Evolutionary conservation across 2,329 filamentous ascomycete genomes (phyloP).

Genomic region (Aspergillus sp.): DNA sequence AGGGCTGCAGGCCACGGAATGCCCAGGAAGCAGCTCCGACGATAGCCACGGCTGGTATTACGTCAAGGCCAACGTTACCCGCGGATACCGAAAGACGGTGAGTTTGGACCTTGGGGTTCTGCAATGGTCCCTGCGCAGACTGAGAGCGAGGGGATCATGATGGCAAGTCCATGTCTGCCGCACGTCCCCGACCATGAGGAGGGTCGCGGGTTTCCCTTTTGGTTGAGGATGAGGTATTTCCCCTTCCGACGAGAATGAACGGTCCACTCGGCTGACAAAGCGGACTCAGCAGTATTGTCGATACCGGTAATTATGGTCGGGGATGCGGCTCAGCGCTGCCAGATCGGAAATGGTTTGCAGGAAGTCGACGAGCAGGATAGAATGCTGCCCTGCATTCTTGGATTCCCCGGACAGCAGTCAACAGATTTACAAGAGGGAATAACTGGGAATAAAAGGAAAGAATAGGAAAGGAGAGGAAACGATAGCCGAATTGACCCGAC

Average conservation of each 20-base stretch:
- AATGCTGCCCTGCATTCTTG: too few relatives aligned
- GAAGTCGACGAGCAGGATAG: too few relatives aligned
- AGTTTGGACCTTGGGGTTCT: background rate
- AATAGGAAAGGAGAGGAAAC: too few relatives aligned
- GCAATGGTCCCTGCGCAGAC: background rate
- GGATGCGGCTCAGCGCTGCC: background rate
- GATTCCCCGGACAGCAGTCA: too few relatives aligned
- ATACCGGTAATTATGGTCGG: conserved; percentile 1
- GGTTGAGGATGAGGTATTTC: background rate
- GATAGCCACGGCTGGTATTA: conserved; percentile 1
- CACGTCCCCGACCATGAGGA: background rate
- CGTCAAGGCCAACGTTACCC: conserved; percentile 11
- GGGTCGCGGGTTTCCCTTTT: background rate
- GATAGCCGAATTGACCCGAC: conserved; percentile 19
- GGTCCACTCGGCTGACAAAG: background rate
- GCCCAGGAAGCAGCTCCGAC: background rate
- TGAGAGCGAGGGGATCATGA: background rate
- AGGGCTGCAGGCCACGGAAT: background rate
- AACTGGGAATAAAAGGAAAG: too few relatives aligned
- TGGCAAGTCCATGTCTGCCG: background rate
- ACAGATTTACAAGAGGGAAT: too few relatives aligned
- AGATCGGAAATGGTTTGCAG: background rate
- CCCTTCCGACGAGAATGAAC: background rate
- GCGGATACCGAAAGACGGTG: conserved; percentile 10
- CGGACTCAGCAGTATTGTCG: conserved; percentile 1